Conservation (phyloP, 2,329 filamentous ascomycete species). For the Fusarium abutilonis region DNA sequence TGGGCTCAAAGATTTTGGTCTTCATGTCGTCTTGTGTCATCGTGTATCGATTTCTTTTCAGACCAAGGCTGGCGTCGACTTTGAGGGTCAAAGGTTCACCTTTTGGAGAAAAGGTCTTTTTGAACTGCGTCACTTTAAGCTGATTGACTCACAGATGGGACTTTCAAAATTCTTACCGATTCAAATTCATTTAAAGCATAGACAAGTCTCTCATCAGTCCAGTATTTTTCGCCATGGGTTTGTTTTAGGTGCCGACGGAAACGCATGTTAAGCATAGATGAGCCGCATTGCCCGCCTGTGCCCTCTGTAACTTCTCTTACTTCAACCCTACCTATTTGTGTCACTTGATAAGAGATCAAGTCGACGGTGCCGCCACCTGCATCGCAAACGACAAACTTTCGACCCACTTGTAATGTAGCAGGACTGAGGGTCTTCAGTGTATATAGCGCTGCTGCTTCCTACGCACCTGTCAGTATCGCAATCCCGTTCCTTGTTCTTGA, state of each 20-base stretch:
- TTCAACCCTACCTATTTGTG: constrained; percentile 53
- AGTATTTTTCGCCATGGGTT: constrained; percentile 56
- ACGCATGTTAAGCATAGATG: constrained; percentile 59
- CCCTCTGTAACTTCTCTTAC: constrained; percentile 61
- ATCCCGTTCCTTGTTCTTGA: not conserved
- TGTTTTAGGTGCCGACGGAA: constrained; percentile 57
- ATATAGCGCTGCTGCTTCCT: constrained; percentile 63
- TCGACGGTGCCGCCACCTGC: constrained; percentile 66
- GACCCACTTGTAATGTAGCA: constrained; percentile 55
- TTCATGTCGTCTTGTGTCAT: constrained; percentile 69
- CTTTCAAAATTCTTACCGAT: constrained; percentile 51
- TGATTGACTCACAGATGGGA: constrained; percentile 42
- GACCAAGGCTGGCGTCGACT: constrained; percentile 48
- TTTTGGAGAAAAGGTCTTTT: constrained; percentile 52
- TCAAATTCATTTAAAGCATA: constrained; percentile 57
- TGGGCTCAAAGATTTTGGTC: constrained; percentile 61
- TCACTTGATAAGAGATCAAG: constrained; percentile 63
- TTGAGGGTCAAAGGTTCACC: constrained; percentile 52
- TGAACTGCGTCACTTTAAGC: constrained; percentile 46
- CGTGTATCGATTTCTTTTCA: constrained; percentile 47
- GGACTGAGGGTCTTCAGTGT: constrained; percentile 57
- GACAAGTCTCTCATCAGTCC: constrained; percentile 55
- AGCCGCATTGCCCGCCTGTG: constrained; percentile 61
- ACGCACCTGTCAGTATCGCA: constrained; percentile 24
- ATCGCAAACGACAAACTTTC: constrained; percentile 63